These are phyloP conservation scores for Jatropha multifida DNA, from an alignment of 441 rosid genomes.

Conservation along the genomic window DNA sequence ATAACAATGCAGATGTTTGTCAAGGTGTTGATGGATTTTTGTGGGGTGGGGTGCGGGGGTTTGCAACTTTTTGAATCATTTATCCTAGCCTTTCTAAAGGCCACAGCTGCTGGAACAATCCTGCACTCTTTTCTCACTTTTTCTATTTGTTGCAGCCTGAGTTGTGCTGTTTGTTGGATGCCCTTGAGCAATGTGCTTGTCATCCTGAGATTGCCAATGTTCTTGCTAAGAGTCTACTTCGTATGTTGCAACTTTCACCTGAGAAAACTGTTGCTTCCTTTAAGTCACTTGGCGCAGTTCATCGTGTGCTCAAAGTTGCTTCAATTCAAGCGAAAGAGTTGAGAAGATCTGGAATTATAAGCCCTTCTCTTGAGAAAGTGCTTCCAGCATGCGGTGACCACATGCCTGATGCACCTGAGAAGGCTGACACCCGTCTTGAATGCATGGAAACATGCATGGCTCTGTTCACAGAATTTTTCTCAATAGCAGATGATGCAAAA, in stretches of 20 bases:
- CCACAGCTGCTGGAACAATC: neutral
- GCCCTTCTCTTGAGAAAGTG: constrained; percentile 32
- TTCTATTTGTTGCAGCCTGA: constrained; percentile 65
- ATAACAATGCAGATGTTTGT: neutral
- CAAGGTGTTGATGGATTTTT: neutral
- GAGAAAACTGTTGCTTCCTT: constrained; percentile 77
- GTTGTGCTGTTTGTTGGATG: constrained; percentile 72
- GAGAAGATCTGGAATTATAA: constrained; percentile 38
- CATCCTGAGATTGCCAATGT: constrained; percentile 60
- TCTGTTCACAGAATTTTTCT: constrained; percentile 66
- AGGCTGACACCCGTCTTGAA: constrained; percentile 49
- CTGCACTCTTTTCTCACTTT: constrained; percentile 8
- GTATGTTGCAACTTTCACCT: constrained; percentile 63
- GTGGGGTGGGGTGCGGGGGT: neutral
- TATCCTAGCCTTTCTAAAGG: neutral
- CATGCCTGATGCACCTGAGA: constrained; percentile 38
- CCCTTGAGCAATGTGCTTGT: constrained; percentile 85
- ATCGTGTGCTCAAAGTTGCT: constrained; percentile 81
- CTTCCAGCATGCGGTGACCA: constrained; percentile 31
- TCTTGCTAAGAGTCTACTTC: constrained; percentile 73
- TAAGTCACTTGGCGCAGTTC: constrained; percentile 66
- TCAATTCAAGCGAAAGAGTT: constrained; percentile 74
- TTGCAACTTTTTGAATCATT: too few species aligned
- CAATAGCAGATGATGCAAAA: constrained; percentile 61
- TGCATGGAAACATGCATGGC: constrained; percentile 68